Conservation (phyloP, 2,329 filamentous ascomycete species). For the Trichoderma guizhouense region DNA sequence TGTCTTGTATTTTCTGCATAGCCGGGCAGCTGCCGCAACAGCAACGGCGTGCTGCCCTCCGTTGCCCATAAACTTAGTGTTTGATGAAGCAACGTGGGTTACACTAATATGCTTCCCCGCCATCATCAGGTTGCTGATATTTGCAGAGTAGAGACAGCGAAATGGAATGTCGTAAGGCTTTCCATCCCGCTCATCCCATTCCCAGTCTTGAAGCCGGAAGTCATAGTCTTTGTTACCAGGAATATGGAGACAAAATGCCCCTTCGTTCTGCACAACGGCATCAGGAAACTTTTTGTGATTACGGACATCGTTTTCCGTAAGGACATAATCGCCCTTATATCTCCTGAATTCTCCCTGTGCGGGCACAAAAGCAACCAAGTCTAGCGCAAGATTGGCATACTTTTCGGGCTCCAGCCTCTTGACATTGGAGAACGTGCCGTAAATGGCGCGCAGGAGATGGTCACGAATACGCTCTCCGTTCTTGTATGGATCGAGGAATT, state of each 20-base stretch:
- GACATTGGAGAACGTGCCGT: constrained; percentile 3
- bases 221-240: background rate
- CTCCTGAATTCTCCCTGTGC: background rate
- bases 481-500: background rate
- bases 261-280: background rate
- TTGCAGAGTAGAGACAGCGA: background rate
- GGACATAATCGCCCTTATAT: background rate
- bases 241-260: background rate
- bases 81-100: background rate
- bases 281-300: background rate
- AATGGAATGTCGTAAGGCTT: constrained; percentile 3
- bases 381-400: background rate
- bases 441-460: background rate
- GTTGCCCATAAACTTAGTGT: constrained; percentile 5
- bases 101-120: constrained; percentile 1
- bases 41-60: background rate
- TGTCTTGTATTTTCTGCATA: background rate
- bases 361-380: background rate
- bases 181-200: background rate
- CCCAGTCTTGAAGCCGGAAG: background rate
- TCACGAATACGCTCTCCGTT: background rate
- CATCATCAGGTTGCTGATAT: background rate
- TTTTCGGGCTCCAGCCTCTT: background rate
- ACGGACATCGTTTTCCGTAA: background rate
- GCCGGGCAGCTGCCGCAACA: background rate